Percentiles rank a stretch among this genome's conserved stretches.
phyloP scores from a whole-genome alignment of 2,329 filamentous ascomycete species.

The Waltergamsia citrina region DNA sequence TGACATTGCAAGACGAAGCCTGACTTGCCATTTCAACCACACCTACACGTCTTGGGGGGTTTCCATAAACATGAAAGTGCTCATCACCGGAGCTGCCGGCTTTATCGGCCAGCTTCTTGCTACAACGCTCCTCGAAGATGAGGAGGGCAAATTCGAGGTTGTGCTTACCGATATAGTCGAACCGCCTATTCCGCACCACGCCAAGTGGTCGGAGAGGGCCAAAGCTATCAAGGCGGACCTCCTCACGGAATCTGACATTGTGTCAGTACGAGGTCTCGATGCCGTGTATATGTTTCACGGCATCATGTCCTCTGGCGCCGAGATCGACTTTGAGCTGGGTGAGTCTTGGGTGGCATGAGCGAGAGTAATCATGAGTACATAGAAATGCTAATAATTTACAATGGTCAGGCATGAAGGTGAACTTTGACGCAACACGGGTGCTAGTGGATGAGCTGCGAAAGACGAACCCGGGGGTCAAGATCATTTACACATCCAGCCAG shows the following conservation, averaged over 20 bases:
- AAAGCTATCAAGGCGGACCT: conserved; percentile 15
- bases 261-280: conserved; percentile 20
- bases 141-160: conserved; percentile 25
- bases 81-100: conserved; percentile 55
- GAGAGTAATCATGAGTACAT: background rate
- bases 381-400: background rate
- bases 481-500: conserved; percentile 48
- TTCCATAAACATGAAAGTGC: conserved; percentile 25
- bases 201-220: conserved; percentile 16
- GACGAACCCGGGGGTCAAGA: conserved; percentile 34
- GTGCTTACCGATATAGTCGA: conserved; percentile 47
- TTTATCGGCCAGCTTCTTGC: conserved; percentile 56
- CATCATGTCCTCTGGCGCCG: conserved; percentile 53
- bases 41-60: background rate
- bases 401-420: conserved; percentile 29
- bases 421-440: conserved; percentile 43
- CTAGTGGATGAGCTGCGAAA: conserved; percentile 40
- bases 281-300: conserved; percentile 49
- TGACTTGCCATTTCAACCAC: too few relatives aligned
- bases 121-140: conserved; percentile 37
- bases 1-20: too few relatives aligned
- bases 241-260: conserved; percentile 7
- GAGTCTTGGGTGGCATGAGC: conserved; percentile 23
- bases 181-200: conserved; percentile 33
- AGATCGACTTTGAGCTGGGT: conserved; percentile 44